Percentiles rank a stretch among this genome's conserved stretches.
Conservation (phyloP, 2,329 filamentous ascomycete species). For the Tricladium varicosporioides region DNA sequence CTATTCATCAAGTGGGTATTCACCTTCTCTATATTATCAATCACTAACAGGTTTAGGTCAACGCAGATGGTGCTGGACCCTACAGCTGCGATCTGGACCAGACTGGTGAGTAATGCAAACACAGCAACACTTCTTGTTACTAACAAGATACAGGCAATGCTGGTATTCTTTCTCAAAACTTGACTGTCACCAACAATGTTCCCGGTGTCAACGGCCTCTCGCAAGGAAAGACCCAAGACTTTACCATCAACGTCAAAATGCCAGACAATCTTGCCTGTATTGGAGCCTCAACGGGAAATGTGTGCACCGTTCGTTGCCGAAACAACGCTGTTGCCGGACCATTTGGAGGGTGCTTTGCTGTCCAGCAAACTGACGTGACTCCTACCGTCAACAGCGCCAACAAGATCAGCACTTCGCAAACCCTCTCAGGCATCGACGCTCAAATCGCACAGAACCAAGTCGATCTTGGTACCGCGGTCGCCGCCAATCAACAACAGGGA, state of each 20-base stretch:
- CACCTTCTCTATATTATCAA: not conserved
- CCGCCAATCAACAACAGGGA: not conserved
- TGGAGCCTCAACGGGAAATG: constrained; percentile 54
- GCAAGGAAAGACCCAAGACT: constrained; percentile 53
- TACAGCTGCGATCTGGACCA: constrained; percentile 53
- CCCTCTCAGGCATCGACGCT: constrained; percentile 42
- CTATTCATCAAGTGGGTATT: constrained; percentile 45
- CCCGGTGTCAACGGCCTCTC: constrained; percentile 57
- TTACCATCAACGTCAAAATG: constrained; percentile 55
- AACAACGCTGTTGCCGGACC: constrained; percentile 57
- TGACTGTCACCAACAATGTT: constrained; percentile 57
- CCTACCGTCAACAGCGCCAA: constrained; percentile 43
- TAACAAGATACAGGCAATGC: constrained; percentile 25
- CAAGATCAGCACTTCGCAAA: constrained; percentile 45
- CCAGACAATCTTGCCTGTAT: constrained; percentile 48
- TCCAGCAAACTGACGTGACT: constrained; percentile 50
- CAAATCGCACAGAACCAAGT: constrained; percentile 50
- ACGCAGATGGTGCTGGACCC: constrained; percentile 53
- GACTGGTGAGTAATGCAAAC: constrained; percentile 39
- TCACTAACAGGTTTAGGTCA: constrained; percentile 34
- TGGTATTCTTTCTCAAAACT: constrained; percentile 44
- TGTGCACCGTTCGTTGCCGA: constrained; percentile 58
- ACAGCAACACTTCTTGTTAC: constrained; percentile 19
- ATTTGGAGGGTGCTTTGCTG: constrained; percentile 57
- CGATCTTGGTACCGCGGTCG: constrained; percentile 18